Percentiles rank a stretch among this genome's conserved stretches.
phyloP scores from a whole-genome alignment of 2,329 filamentous ascomycete species.

The Trichoderma sp. region DNA sequence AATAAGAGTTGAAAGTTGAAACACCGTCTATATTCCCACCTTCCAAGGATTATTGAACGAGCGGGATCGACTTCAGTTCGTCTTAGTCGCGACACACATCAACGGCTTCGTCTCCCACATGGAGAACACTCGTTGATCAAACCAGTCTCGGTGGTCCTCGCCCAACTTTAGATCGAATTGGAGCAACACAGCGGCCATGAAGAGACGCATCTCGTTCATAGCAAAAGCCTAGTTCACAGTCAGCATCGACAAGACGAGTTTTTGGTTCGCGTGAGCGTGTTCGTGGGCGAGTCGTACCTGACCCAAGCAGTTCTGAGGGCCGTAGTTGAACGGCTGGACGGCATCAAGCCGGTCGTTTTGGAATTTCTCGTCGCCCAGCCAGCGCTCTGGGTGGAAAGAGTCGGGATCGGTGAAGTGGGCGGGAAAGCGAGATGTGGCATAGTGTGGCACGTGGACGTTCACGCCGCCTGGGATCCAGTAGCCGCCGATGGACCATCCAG shows the following conservation, averaged over 20 bases:
- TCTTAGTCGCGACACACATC: background rate
- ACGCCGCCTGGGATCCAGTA: background rate
- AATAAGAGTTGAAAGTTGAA: background rate
- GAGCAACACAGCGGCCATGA: background rate
- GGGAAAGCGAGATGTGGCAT: background rate
- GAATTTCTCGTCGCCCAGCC: background rate
- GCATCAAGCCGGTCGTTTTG: background rate
- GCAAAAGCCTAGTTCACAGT: background rate
- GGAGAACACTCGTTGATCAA: background rate
- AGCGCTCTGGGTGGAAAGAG: conserved; percentile 6
- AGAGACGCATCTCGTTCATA: background rate
- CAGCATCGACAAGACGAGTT: background rate
- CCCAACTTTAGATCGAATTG: background rate
- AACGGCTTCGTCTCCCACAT: background rate
- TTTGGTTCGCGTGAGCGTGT: background rate
- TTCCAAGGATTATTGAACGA: background rate
- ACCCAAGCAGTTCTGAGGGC: background rate
- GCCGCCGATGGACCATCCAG: background rate
- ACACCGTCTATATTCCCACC: background rate
- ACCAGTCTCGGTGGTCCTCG: background rate
- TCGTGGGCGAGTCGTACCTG: background rate
- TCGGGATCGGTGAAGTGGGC: background rate
- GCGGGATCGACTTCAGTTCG: background rate
- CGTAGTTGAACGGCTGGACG: background rate
- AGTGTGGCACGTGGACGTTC: background rate